Base-by-base conservation (phyloP, 768 basidiomycete genomes). In the Tylopilus sp. region DNA sequence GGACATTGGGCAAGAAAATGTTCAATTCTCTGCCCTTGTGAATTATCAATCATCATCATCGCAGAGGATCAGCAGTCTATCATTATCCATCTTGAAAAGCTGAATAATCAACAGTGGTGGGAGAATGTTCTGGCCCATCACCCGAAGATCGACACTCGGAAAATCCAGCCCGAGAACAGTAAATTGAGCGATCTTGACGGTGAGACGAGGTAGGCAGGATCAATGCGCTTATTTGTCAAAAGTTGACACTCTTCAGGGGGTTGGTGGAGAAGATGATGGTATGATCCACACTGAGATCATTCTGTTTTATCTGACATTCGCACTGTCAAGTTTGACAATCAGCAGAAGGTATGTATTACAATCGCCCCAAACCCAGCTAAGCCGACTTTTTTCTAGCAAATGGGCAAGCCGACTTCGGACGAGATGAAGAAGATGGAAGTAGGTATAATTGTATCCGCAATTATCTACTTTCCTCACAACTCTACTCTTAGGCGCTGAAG, bases 181-280 rank as follows among this genome's bases (percentile, higher is more conserved):
- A 95, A 97, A 67, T 77, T 99, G 47, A 89, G 93, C 66, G 97
- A 99, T 64, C 79, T 99, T 20, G 97, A 99, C 62, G 88, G 87
- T 11, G 95, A 98, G 67, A 98, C 95, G 1, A 83, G 91, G 91
- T 86, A 58, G 30, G 71, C 55, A 39, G 38, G 36, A n/a, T n/a
- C 38, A 38, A 44, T 20, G 41, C 23, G 25, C 23, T 40, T 23
- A 47, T 51, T 13, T 45, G 57, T 48, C 15, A 18, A 48, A 36
- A 17, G 10, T 40, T 61, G 39, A 66, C 48, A 4, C 35, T 35
- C 43, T 58, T 3, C 62, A 91, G 97, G 58, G 93, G 90, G 2
- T 89, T 99, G 90, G 97, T 99, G 4, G 97, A 99, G 71, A 99
- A 99, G 77, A 99, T 99, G 97, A 98, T 99, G 95, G 95, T 95